Conservation (phyloP, 2,329 filamentous ascomycete species). For the Macrophomina phaseolina region DNA sequence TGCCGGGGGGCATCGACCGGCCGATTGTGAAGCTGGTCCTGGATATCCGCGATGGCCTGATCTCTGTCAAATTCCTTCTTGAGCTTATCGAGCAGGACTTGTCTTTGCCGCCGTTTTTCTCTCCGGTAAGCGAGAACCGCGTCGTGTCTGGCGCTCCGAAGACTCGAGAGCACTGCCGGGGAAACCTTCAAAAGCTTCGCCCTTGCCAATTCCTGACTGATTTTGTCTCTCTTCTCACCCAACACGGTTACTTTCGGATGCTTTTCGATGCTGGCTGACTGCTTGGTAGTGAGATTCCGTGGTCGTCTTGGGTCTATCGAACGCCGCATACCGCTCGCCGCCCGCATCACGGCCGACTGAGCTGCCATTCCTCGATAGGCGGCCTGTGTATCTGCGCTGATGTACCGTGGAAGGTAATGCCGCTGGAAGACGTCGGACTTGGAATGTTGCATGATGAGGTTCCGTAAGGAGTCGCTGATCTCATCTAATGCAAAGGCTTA, state of each 20-base stretch:
- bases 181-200: not conserved
- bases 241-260: not conserved
- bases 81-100: not conserved
- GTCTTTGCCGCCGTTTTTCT: not conserved
- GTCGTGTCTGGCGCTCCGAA: not conserved
- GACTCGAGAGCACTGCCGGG: not conserved
- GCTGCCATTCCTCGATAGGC: no score
- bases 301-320: not conserved
- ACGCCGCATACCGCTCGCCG: not conserved
- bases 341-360: no score
- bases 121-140: not conserved
- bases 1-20: not conserved
- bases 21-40: not conserved
- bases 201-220: not conserved
- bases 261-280: not conserved
- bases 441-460: no score
- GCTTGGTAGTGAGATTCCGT: not conserved
- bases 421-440: no score
- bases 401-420: no score
- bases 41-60: not conserved
- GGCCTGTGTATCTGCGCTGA: no score
- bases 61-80: not conserved
- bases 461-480: no score
- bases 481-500: no score
- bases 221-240: not conserved